Base-by-base conservation (phyloP, 208 protist genomes). In the Leishmania amazonensis region DNA sequence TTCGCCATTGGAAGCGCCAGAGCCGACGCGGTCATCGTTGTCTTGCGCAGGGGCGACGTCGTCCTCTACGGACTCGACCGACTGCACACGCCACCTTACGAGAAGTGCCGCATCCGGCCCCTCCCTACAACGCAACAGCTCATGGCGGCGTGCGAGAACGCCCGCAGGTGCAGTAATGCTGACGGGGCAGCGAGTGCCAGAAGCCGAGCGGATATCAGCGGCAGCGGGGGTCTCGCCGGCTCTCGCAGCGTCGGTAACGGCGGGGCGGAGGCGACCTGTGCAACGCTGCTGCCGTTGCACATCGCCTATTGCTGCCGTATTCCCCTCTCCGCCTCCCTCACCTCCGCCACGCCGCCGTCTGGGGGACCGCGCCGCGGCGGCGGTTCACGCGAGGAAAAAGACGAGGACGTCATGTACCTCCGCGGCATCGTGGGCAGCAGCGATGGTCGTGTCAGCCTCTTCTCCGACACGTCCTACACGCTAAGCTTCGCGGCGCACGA, bases 401-500 rank as follows among this genome's bases (percentile, higher is more conserved):
- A 58, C 2, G 75, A 80, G 19, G 68, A 79, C 8, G 68, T 68
- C 5, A 79, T 92, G 49, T 95, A 89, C 78, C 78, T 94, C 35
- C 90, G 94, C 24, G 94, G 92, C 24, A 79, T 95, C 8, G 93
- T 97, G 1, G 94, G 94, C 4, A 80, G 78, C 74, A 91, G 84
- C 65, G 89, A 97, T 75, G 94, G 94, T 4, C 88, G 92, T n/a
- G 91, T 97, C 13, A 88, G 86, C 80, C 76, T 95, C 35, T 96
- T 97, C 81, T 93, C 91, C 1, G 93, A 95, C 71, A 65, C 80
- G 21, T 80, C 89, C 54, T 97, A 94, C 81, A 87, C 89, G 53
- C 89, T 94, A 75, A 88, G 90, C 54, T 97, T 96, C 64, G 83
- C 90, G 11, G 94, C 93, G 17, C 90, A 96, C 76, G 87, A 95